phyloP scores from a whole-genome alignment of 192 early-diverging fungal species.

The Allomyces arbusculus region DNA sequence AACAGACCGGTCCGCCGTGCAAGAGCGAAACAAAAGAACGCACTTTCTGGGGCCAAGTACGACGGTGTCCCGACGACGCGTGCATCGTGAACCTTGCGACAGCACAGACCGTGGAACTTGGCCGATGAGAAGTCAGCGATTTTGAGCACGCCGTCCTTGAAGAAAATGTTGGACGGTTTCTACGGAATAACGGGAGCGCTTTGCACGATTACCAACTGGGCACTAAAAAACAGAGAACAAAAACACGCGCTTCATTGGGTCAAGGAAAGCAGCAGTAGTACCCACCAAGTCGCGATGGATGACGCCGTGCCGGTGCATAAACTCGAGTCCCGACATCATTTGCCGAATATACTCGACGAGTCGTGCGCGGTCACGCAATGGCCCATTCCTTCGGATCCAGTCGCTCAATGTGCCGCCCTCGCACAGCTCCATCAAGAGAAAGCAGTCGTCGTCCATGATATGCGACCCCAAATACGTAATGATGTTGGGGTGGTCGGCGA shows the following conservation, averaged over 20 bases:
- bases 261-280: too few species aligned
- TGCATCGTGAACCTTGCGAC: not conserved
- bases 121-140: not conserved
- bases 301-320: not conserved
- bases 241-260: too few species aligned
- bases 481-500: not conserved
- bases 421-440: not conserved
- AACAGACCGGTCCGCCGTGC: too few species aligned
- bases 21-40: not conserved
- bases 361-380: not conserved
- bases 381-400: not conserved
- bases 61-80: not conserved
- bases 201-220: not conserved
- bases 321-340: not conserved
- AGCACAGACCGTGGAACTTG: not conserved
- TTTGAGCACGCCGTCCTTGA: not conserved
- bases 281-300: not conserved
- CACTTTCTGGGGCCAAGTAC: not conserved
- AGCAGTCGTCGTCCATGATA: not conserved
- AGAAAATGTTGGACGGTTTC: not conserved
- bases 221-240: not conserved
- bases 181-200: not conserved
- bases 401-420: not conserved
- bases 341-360: not conserved
- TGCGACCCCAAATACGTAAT: not conserved